These are phyloP conservation scores for Talaromyces sp. DNA, from an alignment of 2,329 filamentous ascomycete genomes.

Conservation along the genomic window DNA sequence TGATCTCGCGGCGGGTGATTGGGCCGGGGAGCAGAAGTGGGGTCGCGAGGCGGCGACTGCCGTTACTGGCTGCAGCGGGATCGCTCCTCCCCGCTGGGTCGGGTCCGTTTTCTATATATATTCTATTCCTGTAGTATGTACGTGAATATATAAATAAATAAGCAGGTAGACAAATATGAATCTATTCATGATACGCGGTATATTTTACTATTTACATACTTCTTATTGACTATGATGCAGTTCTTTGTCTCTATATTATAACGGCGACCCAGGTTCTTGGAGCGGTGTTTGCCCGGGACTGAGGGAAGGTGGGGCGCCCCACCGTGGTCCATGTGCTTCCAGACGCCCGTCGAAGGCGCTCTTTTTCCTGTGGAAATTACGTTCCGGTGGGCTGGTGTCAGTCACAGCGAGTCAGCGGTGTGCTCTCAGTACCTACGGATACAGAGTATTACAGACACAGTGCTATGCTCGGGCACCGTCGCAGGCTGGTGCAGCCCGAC, in stretches of 20 bases:
- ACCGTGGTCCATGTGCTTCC: slow-evolving; percentile 11
- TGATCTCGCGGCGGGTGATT: background rate
- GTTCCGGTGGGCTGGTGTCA: background rate
- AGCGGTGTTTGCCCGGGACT: background rate
- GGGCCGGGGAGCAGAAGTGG: slow-evolving; percentile 4
- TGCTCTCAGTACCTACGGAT: no score
- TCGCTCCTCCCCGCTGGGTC: background rate
- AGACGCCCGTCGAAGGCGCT: slow-evolving; percentile 4
- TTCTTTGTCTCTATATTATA: background rate
- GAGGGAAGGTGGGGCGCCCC: background rate
- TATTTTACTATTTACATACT: background rate
- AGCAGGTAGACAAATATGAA: no score
- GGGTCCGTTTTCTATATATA: background rate
- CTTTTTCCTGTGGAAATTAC: background rate
- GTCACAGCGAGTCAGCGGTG: background rate
- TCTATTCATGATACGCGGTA: no score
- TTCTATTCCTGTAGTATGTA: no score
- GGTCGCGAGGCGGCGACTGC: background rate
- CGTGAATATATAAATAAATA: no score
- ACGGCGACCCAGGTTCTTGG: background rate
- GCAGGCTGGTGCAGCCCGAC: background rate
- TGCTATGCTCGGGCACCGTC: background rate
- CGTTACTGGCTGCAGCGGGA: background rate
- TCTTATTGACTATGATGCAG: no score
- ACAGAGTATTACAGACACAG: no score